Base-by-base conservation (phyloP, 768 basidiomycete species). In the Tricholoma hemisulphureum region DNA sequence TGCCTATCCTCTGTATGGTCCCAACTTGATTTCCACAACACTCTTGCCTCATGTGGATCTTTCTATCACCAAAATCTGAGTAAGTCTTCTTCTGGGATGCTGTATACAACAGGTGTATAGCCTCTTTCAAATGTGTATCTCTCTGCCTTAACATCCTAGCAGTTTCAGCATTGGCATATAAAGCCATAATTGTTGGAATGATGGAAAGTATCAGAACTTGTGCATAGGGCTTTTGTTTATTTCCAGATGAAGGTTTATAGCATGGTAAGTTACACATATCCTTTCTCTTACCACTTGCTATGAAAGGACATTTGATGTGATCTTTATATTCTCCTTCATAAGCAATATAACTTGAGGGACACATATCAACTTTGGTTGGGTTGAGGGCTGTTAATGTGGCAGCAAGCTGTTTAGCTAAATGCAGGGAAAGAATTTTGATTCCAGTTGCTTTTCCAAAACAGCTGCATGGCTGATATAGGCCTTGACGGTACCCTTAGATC, bases 301-400 rank as follows among this genome's bases (percentile, higher is more conserved):
- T 51, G 51, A 55, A 61, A 31, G 61, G 61, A 54, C 65, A 69
- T 50, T 51, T 24, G 23, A 26, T 31, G 16, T 54, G 4, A 32
- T 57, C 34, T 26, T 53, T 11, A 58, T 65, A 66, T 23, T 59
- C 41, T 16, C 66, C 65, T 39, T 65, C 64, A 54, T 65, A 69
- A n/a, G 66, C 68, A 56, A 69, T 66, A 53, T 65, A 69, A 34
- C 61, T 64, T n/a, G 55, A 48, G 10, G 61, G 63, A 50, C 68
- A 69, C 39, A 69, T 67, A 55, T 64, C 64, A 23, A 67, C 48
- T 28, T 55, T 50, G 11, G 32, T 39, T 26, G 63, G 59, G n/a
- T 49, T 28, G 14, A 67, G 53, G 8, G 51, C 45, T 31, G 60
- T 64, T 21, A 63, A 34, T 29, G 35, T 39, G 21, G 13, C 18